A percentile compares a stretch with the other conserved stretches of the same genome.
Evolutionary conservation across 441 rosid genomes (phyloP).

Genomic region (Pelargonium cotyledonis): DNA sequence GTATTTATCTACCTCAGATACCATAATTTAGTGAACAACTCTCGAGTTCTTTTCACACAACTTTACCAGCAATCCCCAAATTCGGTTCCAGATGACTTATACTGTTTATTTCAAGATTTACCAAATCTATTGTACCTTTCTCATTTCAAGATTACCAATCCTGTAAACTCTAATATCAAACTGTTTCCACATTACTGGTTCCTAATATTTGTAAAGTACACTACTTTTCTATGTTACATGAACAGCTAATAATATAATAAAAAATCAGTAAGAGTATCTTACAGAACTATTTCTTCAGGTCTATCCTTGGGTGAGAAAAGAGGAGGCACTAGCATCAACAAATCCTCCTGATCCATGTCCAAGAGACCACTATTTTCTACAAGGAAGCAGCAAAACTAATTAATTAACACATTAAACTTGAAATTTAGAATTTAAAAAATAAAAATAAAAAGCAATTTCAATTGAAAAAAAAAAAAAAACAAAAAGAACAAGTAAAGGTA

Average conservation of each 20-base stretch:
- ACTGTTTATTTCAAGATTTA: not conserved
- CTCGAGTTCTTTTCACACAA: not conserved
- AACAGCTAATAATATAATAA: not conserved
- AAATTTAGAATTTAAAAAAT: not conserved
- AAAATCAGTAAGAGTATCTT: not conserved
- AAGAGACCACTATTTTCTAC: constrained; percentile 47
- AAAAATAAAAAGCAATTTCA: constrained; percentile 4
- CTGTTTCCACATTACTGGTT: not conserved
- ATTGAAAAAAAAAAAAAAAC: constrained; percentile 7
- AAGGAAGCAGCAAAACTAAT: constrained; percentile 1
- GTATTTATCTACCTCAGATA: not conserved
- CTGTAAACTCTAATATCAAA: not conserved
- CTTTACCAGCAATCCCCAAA: not conserved
- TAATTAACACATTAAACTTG: constrained; percentile 1
- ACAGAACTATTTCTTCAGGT: constrained; percentile 69
- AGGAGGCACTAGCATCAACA: constrained; percentile 77
- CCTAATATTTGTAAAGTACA: not conserved
- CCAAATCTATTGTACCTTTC: not conserved
- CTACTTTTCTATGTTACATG: not conserved
- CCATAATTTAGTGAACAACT: not conserved
- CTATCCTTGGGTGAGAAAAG: constrained; percentile 73
- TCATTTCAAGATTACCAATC: not conserved
- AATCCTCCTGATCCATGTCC: constrained; percentile 71
- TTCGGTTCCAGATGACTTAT: not conserved
- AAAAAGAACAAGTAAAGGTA: no score